phyloP scores from a whole-genome alignment of 2,329 filamentous ascomycete species.

The Penicillium sp. region DNA sequence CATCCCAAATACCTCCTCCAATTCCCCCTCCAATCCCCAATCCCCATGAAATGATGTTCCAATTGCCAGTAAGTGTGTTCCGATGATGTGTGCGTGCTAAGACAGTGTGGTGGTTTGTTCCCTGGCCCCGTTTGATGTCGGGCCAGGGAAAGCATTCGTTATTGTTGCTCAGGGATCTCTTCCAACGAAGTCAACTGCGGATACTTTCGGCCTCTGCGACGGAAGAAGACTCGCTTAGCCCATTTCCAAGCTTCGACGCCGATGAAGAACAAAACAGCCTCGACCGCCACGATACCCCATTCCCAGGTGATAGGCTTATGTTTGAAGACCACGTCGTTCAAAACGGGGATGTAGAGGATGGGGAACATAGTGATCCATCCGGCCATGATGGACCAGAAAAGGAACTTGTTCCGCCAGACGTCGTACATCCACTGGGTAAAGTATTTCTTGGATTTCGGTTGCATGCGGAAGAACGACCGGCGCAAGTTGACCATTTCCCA shows the following conservation, averaged over 20 bases:
- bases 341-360: conserved; percentile 62
- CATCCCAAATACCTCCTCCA: not conserved
- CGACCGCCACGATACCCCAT: no score
- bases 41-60: not conserved
- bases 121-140: conserved; percentile 6
- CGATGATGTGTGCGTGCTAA: not conserved
- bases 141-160: conserved; percentile 21
- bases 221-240: no score
- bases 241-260: no score
- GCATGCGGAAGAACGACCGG: conserved; percentile 69
- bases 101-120: conserved; percentile 6
- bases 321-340: conserved; percentile 57
- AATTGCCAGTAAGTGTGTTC: conserved; percentile 1
- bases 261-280: no score
- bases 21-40: not conserved
- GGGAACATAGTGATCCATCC: conserved; percentile 56
- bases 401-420: conserved; percentile 68
- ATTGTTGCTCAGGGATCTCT: conserved; percentile 1
- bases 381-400: conserved; percentile 62
- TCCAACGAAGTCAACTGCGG: not conserved
- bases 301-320: no score
- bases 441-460: conserved; percentile 54
- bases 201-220: not conserved
- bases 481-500: conserved; percentile 74
- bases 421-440: conserved; percentile 64